These are phyloP conservation scores for Calycina herbarum DNA, from an alignment of 2,329 filamentous ascomycete species.

Conservation along the genomic window DNA sequence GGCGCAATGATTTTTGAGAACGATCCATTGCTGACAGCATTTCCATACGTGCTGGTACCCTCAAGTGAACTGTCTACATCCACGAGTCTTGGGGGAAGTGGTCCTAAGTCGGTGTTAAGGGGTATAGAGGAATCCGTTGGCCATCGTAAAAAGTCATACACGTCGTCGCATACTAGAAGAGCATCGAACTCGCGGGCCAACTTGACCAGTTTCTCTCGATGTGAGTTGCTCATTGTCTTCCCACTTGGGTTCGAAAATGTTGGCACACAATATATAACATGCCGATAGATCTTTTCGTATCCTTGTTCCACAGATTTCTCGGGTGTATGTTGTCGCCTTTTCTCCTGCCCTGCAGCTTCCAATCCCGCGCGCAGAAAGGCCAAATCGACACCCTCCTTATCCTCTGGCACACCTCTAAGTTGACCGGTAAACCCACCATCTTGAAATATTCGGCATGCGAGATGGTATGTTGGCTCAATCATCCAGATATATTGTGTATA, in stretches of 20 bases:
- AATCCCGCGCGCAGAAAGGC: slow-evolving; percentile 51
- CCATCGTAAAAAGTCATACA: slow-evolving; percentile 72
- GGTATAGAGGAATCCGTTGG: slow-evolving; percentile 22
- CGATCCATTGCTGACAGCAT: slow-evolving; percentile 64
- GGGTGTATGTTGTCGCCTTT: slow-evolving; percentile 29
- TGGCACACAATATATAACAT: slow-evolving; percentile 70
- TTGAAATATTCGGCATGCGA: slow-evolving; percentile 65
- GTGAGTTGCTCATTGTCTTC: slow-evolving; percentile 59
- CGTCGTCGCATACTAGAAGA: slow-evolving; percentile 67
- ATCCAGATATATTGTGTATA: slow-evolving; percentile 66
- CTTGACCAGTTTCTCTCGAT: slow-evolving; percentile 57
- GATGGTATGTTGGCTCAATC: slow-evolving; percentile 65
- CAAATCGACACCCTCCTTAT: slow-evolving; percentile 62
- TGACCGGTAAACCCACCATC: slow-evolving; percentile 61
- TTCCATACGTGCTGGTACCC: slow-evolving; percentile 60
- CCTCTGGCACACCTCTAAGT: slow-evolving; percentile 61
- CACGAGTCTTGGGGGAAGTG: slow-evolving; percentile 54
- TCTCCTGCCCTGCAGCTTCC: slow-evolving; percentile 16
- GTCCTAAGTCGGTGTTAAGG: not conserved
- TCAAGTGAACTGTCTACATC: slow-evolving; percentile 60
- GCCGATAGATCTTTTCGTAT: slow-evolving; percentile 81
- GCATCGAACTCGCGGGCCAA: slow-evolving; percentile 65
- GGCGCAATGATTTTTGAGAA: slow-evolving; percentile 68
- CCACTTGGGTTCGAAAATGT: slow-evolving; percentile 70
- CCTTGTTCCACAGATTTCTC: slow-evolving; percentile 59